Conservation (phyloP, 23 red algal species). For the Gracilaria gracilis region DNA sequence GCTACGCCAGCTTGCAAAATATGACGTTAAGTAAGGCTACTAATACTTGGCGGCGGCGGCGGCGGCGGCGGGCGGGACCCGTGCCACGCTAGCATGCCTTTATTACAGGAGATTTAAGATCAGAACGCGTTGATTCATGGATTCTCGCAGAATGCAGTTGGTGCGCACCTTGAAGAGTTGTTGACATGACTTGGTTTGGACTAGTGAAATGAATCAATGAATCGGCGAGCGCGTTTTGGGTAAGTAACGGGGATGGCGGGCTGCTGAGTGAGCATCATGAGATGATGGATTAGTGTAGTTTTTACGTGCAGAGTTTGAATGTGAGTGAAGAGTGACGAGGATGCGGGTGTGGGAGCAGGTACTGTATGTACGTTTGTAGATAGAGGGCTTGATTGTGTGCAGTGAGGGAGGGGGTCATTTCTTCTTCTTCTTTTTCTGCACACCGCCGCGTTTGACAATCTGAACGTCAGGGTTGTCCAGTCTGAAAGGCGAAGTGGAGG, state of each 20-base stretch:
- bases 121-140: neutral
- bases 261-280: neutral
- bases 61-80: too few species aligned
- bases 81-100: neutral
- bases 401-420: too few species aligned
- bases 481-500: conserved; percentile 28
- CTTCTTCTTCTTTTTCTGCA: conserved; percentile 65
- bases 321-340: neutral
- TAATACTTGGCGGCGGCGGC: too few species aligned
- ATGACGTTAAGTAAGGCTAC: neutral
- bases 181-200: neutral
- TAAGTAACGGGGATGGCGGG: neutral
- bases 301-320: too few species aligned
- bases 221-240: too few species aligned
- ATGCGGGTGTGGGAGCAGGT: too few species aligned
- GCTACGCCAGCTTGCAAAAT: neutral
- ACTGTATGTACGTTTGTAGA: too few species aligned
- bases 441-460: conserved; percentile 17
- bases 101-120: neutral
- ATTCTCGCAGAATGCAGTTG: neutral
- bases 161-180: neutral
- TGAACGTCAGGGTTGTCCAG: conserved; percentile 47
- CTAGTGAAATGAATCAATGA: neutral
- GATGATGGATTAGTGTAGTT: too few species aligned
- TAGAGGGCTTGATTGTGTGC: too few species aligned